Evolutionary conservation across 192 early-diverging fungal species (phyloP).

Genomic region (Lobosporangium transversale): DNA sequence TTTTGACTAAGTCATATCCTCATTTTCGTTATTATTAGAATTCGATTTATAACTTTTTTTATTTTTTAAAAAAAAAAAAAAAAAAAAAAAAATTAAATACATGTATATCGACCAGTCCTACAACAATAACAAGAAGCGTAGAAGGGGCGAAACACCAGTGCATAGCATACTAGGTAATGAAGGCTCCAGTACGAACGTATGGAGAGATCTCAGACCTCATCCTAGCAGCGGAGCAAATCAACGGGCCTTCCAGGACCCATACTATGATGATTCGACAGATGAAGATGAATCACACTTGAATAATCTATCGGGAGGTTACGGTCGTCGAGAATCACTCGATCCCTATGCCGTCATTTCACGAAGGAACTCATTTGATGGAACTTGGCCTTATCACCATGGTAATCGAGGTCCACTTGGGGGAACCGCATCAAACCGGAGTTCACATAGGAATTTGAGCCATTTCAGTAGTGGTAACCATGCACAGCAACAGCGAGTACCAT

Average conservation of each 20-base stretch:
- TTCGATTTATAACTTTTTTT: not conserved
- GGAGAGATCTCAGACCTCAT: constrained; percentile 41
- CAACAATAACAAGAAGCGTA: constrained; percentile 36
- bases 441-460: constrained; percentile 12
- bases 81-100: no score
- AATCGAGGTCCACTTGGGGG: not conserved
- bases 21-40: not conserved
- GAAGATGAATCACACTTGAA: constrained; percentile 40
- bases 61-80: no score
- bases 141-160: constrained; percentile 19
- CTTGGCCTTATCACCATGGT: not conserved
- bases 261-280: constrained; percentile 44
- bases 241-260: constrained; percentile 31
- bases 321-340: constrained; percentile 16
- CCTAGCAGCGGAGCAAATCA: constrained; percentile 23
- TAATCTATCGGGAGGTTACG: constrained; percentile 2
- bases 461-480: not conserved
- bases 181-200: constrained; percentile 42
- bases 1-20: not conserved
- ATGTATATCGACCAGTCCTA: no score
- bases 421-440: not conserved
- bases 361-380: constrained; percentile 4
- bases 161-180: constrained; percentile 30
- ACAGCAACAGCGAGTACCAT: not conserved
- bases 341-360: constrained; percentile 1